Evolutionary conservation across 305 asterid genomes (phyloP), one percentile per base, ranked within the genome.

Genomic region (Plantago rigida): DNA sequence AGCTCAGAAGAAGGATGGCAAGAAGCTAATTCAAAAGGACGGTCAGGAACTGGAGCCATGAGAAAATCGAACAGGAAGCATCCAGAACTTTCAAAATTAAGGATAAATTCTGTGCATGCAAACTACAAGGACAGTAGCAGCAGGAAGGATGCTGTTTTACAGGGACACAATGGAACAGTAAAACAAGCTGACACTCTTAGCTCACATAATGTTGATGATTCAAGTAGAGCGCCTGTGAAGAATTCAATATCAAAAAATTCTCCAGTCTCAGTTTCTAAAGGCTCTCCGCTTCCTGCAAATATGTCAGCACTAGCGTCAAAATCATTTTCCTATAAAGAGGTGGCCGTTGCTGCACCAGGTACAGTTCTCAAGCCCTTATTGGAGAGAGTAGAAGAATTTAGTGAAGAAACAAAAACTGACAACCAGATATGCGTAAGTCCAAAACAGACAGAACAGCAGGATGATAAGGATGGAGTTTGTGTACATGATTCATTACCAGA

Each of bases 271-370:
- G 75, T 56, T 41, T 60, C 85, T 59, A 82, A 74, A 69, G 78
- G 68, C 29, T 64, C 88, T 62, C 70, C 71, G 24, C 74, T 66
- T 71, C 82, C 90, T 66, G 75, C 89, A 59, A 73, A 78, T 66
- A 82, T 81, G 75, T 73, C 89, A 41, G 80, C 97, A 42, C 77
- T 83, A 70, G 86, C 99, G 73, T 85, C 95, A 28, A 94, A 94
- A 79, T 81, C 87, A 7, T 69, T 87, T 67, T 94, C 99, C 4
- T 94, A 94, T 79, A 94, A 90, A 86, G 96, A 94, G 77, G 99
- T 94, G 59, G 97, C 96, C 29, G 87, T 76, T 69, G 86, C 97
- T 45, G 85, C 95, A 57, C 99, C 96, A 71, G 97, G 99, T 80
- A 87, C 95, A 47, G 87, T 94, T 82, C 89, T 86, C 67, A 94